Evolutionary conservation across 1,139 yeast species (phyloP).

Genomic region (Pneumocystis sp.): DNA sequence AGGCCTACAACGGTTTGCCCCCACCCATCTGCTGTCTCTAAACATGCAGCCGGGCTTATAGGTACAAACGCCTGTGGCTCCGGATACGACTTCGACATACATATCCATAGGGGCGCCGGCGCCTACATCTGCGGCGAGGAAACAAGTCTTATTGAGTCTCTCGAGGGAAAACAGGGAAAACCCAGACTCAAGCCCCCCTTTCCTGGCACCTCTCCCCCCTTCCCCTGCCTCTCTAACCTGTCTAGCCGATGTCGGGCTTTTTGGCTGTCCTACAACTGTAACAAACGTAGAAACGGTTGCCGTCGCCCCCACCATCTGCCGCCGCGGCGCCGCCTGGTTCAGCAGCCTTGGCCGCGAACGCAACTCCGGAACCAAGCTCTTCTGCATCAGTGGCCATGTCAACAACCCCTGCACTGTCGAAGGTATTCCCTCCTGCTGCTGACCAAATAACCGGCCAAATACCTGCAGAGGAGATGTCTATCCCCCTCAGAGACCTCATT

Average conservation of each 20-base stretch:
- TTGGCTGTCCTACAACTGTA: constrained; percentile 81
- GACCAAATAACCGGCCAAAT: no score
- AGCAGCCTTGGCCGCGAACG: constrained; percentile 70
- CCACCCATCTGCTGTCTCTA: no score
- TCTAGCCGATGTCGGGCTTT: constrained; percentile 68
- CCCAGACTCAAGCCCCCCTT: constrained; percentile 88
- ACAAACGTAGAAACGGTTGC: constrained; percentile 82
- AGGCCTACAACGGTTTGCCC: constrained; percentile 51
- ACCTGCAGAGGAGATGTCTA: constrained; percentile 81
- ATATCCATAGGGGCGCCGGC: constrained; percentile 80
- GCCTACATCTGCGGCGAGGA: constrained; percentile 87
- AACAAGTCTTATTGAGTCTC: constrained; percentile 70
- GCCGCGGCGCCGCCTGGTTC: constrained; percentile 84
- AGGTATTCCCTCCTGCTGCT: no score
- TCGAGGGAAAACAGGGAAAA: constrained; percentile 85
- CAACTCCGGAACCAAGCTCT: constrained; percentile 66
- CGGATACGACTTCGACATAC: constrained; percentile 69
- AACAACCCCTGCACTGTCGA: constrained; percentile 85
- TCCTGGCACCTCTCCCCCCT: no score
- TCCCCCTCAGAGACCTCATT: constrained; percentile 61
- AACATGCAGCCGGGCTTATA: constrained; percentile 38
- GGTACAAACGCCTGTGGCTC: constrained; percentile 80
- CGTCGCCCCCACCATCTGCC: constrained; percentile 72
- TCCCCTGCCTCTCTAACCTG: no score
- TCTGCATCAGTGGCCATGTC: constrained; percentile 78